These are phyloP conservation scores for Monilinia aucupariae DNA, from an alignment of 2,329 filamentous ascomycete genomes.

Conservation along the genomic window DNA sequence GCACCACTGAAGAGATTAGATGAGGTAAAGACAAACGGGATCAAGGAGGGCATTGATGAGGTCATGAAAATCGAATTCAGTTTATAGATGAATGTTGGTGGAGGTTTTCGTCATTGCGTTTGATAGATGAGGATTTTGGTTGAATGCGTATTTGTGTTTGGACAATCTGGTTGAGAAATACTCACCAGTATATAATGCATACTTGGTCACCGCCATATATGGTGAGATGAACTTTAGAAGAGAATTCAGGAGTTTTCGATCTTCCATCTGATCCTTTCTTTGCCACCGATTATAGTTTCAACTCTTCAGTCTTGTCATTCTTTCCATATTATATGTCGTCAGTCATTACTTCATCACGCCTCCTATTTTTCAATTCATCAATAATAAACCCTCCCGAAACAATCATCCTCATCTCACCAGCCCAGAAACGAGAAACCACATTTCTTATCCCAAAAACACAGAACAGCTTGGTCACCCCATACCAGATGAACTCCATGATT, in stretches of 20 bases:
- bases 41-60: constrained; percentile 54
- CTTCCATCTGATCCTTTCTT: not conserved
- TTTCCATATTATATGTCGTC: not conserved
- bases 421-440: not conserved
- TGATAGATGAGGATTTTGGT: not conserved
- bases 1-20: constrained; percentile 64
- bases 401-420: too few species aligned
- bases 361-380: not conserved
- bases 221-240: not conserved
- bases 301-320: not conserved
- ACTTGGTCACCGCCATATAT: not conserved
- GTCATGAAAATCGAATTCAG: constrained; percentile 59
- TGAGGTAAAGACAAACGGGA: constrained; percentile 47
- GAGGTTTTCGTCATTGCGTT: not conserved
- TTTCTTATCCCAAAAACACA: too few species aligned
- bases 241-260: not conserved
- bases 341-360: not conserved
- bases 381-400: not conserved
- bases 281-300: not conserved
- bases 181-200: not conserved
- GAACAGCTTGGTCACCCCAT: too few species aligned
- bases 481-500: too few species aligned
- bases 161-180: not conserved
- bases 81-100: constrained; percentile 25
- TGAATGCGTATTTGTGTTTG: not conserved